Evolutionary conservation across 148 eudicot genomes (phyloP).

Genomic region (Linanthus parryae): DNA sequence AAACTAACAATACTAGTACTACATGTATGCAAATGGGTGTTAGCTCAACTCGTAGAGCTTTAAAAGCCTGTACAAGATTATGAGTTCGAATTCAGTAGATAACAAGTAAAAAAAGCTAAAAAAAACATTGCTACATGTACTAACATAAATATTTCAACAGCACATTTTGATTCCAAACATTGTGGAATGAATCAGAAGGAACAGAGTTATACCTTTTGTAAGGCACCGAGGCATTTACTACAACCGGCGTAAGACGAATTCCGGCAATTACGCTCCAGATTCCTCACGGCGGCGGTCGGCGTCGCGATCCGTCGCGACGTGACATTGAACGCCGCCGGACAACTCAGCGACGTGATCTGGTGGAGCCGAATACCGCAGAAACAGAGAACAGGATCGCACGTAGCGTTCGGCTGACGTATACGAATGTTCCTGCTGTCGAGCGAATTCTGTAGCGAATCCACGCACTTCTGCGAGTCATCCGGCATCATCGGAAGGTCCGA

Average conservation of each 20-base stretch:
- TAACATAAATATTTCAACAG: too few relatives aligned
- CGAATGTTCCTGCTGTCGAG: slow-evolving; percentile 42
- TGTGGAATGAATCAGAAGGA: neutral
- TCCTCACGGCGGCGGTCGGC: slow-evolving; percentile 60
- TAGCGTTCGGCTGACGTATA: slow-evolving; percentile 49
- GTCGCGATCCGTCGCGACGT: slow-evolving; percentile 36
- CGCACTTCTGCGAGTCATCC: slow-evolving; percentile 83
- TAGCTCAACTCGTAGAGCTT: too few relatives aligned
- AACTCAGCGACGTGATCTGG: slow-evolving; percentile 66
- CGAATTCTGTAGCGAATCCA: slow-evolving; percentile 64
- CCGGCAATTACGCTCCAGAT: slow-evolving; percentile 63
- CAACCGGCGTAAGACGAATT: slow-evolving; percentile 87
- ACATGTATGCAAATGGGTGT: too few relatives aligned
- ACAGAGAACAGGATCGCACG: slow-evolving; percentile 78
- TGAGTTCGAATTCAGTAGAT: too few relatives aligned
- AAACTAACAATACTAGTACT: too few relatives aligned
- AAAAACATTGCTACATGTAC: too few relatives aligned
- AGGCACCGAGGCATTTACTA: slow-evolving; percentile 76
- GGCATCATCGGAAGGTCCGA: slow-evolving; percentile 77
- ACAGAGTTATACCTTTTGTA: slow-evolving; percentile 49
- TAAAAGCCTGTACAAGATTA: too few relatives aligned
- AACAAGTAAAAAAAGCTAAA: neutral
- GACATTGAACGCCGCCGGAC: slow-evolving; percentile 71
- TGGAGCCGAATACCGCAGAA: slow-evolving; percentile 83
- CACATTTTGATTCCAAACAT: neutral